Evolutionary conservation across 768 basidiomycete genomes (phyloP).

Genomic region (Xerocomellus amylosporus): DNA sequence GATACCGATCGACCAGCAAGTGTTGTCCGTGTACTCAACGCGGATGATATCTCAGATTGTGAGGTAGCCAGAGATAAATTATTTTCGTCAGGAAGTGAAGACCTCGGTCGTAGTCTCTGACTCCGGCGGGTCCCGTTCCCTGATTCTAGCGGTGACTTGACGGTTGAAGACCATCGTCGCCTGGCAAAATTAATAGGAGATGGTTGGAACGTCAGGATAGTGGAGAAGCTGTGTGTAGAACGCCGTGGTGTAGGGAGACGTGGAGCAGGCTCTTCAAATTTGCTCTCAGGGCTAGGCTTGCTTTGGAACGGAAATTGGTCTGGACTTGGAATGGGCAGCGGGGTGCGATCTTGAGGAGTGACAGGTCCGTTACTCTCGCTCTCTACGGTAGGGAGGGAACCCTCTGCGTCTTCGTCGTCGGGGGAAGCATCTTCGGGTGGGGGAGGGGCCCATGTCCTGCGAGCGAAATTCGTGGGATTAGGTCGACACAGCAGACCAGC

Average conservation of each 20-base stretch:
- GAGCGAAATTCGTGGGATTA: slow-evolving; percentile 59
- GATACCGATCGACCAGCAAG: slow-evolving; percentile 35
- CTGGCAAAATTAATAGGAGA: slow-evolving; percentile 63
- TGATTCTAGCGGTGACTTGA: slow-evolving; percentile 35
- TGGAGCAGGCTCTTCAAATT: slow-evolving; percentile 22
- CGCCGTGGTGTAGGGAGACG: slow-evolving; percentile 25
- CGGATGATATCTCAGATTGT: slow-evolving; percentile 29
- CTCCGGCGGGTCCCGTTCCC: slow-evolving; percentile 35
- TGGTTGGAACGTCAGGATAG: slow-evolving; percentile 54
- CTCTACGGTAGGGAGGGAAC: slow-evolving; percentile 38
- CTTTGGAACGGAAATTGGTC: slow-evolving; percentile 26
- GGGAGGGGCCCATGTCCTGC: slow-evolving; percentile 53
- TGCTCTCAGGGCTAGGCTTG: slow-evolving; percentile 15
- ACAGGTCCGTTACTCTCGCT: slow-evolving; percentile 52
- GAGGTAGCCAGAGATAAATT: slow-evolving; percentile 28
- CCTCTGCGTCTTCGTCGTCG: slow-evolving; percentile 29
- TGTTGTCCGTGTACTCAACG: slow-evolving; percentile 29
- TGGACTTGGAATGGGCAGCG: slow-evolving; percentile 40
- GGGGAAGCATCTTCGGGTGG: slow-evolving; percentile 34
- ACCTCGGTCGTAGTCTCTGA: slow-evolving; percentile 34
- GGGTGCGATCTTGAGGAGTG: slow-evolving; percentile 53
- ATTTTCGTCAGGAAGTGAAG: slow-evolving; percentile 29
- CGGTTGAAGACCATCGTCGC: slow-evolving; percentile 53
- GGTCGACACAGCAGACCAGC: slow-evolving; percentile 54
- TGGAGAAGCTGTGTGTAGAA: slow-evolving; percentile 28